Evolutionary conservation across 495 filamentous ascomycete species (phyloP).

Genomic region (Lentithecium fluviatile): DNA sequence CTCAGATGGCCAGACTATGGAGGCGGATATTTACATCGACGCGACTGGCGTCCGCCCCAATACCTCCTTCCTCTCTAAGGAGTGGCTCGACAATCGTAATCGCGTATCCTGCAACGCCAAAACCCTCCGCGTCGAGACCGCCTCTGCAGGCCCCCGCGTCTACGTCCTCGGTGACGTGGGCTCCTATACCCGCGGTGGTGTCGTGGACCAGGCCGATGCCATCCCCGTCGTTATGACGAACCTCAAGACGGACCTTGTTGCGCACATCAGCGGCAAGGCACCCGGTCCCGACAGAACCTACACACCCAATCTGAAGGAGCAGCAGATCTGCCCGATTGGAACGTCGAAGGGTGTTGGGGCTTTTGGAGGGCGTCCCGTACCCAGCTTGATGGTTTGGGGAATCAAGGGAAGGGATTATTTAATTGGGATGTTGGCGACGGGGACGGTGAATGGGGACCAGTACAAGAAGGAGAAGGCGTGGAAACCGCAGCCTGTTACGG

Average conservation of each 20-base stretch:
- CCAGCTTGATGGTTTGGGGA: slow-evolving; percentile 57
- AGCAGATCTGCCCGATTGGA: slow-evolving; percentile 56
- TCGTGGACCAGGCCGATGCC: slow-evolving; percentile 46
- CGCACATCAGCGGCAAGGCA: slow-evolving; percentile 32
- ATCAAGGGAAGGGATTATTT: slow-evolving; percentile 65
- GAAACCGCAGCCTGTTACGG: slow-evolving; percentile 12
- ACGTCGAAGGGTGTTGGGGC: slow-evolving; percentile 55
- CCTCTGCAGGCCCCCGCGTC: slow-evolving; percentile 48
- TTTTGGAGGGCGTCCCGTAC: slow-evolving; percentile 53
- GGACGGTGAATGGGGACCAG: slow-evolving; percentile 54
- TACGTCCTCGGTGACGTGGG: slow-evolving; percentile 53
- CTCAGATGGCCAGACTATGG: slow-evolving; percentile 43
- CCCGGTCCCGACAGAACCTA: slow-evolving; percentile 36
- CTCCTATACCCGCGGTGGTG: slow-evolving; percentile 40
- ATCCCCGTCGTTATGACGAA: slow-evolving; percentile 51
- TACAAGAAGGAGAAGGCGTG: slow-evolving; percentile 50
- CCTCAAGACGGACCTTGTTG: slow-evolving; percentile 46
- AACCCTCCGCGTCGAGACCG: slow-evolving; percentile 47
- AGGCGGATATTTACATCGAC: slow-evolving; percentile 53
- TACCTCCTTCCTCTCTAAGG: slow-evolving; percentile 45
- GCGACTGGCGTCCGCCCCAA: slow-evolving; percentile 51
- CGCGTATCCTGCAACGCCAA: slow-evolving; percentile 46
- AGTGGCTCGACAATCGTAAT: slow-evolving; percentile 42
- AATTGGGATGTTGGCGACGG: slow-evolving; percentile 48
- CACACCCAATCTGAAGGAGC: slow-evolving; percentile 38